phyloP scores from a whole-genome alignment of 1,284 basidiomycete species.

The Tetrapyrgos nigripes region DNA sequence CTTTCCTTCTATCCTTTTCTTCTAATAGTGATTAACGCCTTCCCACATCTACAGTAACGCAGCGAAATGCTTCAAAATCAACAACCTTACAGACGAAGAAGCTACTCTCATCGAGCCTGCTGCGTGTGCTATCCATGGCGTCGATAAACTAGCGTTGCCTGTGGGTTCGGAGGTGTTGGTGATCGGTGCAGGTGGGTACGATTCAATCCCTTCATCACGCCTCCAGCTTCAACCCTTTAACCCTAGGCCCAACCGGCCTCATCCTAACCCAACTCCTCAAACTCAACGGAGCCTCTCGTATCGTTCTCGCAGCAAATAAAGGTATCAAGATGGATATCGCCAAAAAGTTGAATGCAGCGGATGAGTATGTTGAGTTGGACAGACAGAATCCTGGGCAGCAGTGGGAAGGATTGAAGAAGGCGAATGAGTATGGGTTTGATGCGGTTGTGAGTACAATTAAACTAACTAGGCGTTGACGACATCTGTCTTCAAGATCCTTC shows the following conservation, averaged over 20 bases:
- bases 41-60: slow-evolving; percentile 47
- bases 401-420: slow-evolving; percentile 79
- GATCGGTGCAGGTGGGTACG: slow-evolving; percentile 62
- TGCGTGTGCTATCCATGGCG: slow-evolving; percentile 87
- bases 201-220: slow-evolving; percentile 1
- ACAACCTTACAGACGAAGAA: slow-evolving; percentile 87
- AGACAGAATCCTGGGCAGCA: slow-evolving; percentile 70
- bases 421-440: slow-evolving; percentile 88
- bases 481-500: no score
- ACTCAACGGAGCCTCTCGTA: slow-evolving; percentile 78
- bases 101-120: slow-evolving; percentile 90
- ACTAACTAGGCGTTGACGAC: no score
- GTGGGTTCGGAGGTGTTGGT: slow-evolving; percentile 83
- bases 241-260: slow-evolving; percentile 54
- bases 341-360: slow-evolving; percentile 74
- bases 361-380: slow-evolving; percentile 87
- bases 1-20: not conserved
- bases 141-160: slow-evolving; percentile 81
- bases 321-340: slow-evolving; percentile 88
- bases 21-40: not conserved
- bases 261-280: slow-evolving; percentile 79
- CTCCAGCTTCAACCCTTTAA: slow-evolving; percentile 26
- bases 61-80: slow-evolving; percentile 81
- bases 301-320: slow-evolving; percentile 85
- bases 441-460: slow-evolving; percentile 77